phyloP scores from a whole-genome alignment of 495 filamentous ascomycete species.

The Aspergillus sparsus region DNA sequence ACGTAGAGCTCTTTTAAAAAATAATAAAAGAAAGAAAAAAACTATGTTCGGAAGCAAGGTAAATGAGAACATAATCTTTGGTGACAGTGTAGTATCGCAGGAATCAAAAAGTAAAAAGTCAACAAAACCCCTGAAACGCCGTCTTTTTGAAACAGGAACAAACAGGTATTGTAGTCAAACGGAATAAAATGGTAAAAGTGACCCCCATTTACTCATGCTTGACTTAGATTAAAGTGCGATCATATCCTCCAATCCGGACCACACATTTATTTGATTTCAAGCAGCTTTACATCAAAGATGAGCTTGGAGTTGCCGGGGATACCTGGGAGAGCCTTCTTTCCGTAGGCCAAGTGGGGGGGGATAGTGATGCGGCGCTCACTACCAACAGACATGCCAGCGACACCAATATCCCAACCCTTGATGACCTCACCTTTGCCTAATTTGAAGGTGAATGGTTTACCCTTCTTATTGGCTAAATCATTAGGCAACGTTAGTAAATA shows the following conservation, averaged over 20 bases:
- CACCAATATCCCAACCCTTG: constrained; percentile 96
- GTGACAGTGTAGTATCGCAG: constrained; percentile 46
- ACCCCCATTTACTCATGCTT: constrained; percentile 9
- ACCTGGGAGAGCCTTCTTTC: constrained; percentile 70
- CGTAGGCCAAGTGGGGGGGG: constrained; percentile 82
- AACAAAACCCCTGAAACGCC: constrained; percentile 41
- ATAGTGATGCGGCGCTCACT: constrained; percentile 91
- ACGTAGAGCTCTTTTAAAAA: too few species aligned
- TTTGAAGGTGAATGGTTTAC: constrained; percentile 93
- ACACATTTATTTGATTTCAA: constrained; percentile 60
- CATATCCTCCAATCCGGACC: neutral
- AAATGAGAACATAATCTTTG: constrained; percentile 31
- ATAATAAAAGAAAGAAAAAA: constrained; percentile 13
- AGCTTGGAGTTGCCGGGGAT: constrained; percentile 90
- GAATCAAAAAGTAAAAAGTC: constrained; percentile 28
- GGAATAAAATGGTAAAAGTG: constrained; percentile 24
- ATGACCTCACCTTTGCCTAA: constrained; percentile 93
- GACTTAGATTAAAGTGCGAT: neutral
- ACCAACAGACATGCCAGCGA: constrained; percentile 87
- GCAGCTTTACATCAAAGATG: constrained; percentile 88
- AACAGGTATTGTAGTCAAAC: constrained; percentile 19
- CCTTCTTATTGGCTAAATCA: constrained; percentile 86
- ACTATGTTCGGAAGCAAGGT: constrained; percentile 27
- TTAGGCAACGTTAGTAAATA: constrained; percentile 12
- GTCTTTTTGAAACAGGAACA: constrained; percentile 27